Conservation (phyloP, 768 basidiomycete species). For the Mycena amicta region DNA sequence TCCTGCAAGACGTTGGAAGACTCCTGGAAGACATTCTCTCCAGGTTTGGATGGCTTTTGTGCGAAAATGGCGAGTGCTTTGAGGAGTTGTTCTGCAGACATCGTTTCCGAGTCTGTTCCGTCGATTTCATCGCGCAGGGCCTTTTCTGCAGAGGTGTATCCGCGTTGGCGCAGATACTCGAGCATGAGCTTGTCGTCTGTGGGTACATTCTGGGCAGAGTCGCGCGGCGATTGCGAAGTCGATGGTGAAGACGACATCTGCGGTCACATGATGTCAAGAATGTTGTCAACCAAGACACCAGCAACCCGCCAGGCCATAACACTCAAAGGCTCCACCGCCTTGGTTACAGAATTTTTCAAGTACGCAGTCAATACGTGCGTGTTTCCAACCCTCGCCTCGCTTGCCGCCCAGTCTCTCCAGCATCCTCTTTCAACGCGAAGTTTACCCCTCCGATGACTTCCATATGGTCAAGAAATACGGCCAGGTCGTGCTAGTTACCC, state of each 20-base stretch:
- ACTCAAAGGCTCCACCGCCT: conserved; percentile 89
- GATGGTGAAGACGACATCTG: conserved; percentile 24
- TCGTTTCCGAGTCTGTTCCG: conserved; percentile 39
- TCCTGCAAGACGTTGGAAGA: conserved; percentile 67
- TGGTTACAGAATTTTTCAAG: conserved; percentile 99
- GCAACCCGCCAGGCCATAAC: conserved; percentile 79
- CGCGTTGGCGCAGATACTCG: conserved; percentile 53
- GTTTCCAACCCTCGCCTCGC: neutral
- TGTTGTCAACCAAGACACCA: conserved; percentile 52
- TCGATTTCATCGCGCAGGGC: conserved; percentile 49
- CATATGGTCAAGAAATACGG: conserved; percentile 99
- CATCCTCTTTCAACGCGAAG: conserved; percentile 93
- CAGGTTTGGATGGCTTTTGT: conserved; percentile 66
- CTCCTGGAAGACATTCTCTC: conserved; percentile 74
- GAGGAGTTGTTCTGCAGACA: conserved; percentile 52
- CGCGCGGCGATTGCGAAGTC: conserved; percentile 47
- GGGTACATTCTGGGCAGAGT: conserved; percentile 30
- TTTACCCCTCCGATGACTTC: conserved; percentile 98
- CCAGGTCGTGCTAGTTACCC: conserved; percentile 91
- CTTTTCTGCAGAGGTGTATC: conserved; percentile 51
- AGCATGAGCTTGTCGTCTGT: conserved; percentile 46
- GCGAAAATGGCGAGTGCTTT: conserved; percentile 66
- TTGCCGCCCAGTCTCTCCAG: conserved; percentile 41
- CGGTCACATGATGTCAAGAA: conserved; percentile 21
- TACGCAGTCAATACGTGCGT: conserved; percentile 96